phyloP scores from a whole-genome alignment of 805 yeast species.

The Kazachstania bromeliacearum region DNA sequence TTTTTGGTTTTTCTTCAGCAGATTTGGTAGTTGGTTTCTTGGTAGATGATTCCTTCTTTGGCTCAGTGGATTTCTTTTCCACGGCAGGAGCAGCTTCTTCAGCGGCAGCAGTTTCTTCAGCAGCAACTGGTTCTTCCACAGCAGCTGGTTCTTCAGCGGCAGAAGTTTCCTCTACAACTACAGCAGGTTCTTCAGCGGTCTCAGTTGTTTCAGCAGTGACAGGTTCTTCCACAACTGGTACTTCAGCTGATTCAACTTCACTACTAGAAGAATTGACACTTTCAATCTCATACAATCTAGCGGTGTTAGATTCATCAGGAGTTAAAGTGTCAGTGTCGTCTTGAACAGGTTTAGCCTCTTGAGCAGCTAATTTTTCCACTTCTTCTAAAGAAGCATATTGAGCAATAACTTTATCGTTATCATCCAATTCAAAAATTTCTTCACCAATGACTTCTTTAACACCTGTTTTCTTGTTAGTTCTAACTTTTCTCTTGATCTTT shows the following conservation, averaged over 20 bases:
- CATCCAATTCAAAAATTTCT: conserved; percentile 17
- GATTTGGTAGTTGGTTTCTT: neutral
- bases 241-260: neutral
- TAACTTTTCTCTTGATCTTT: conserved; percentile 32
- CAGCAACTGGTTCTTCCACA: neutral
- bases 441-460: conserved; percentile 31
- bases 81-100: too few species aligned
- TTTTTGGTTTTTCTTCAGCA: conserved; percentile 1
- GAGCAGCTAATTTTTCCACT: conserved; percentile 1
- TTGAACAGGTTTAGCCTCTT: neutral
- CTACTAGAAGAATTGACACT: conserved; percentile 1
- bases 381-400: conserved; percentile 4
- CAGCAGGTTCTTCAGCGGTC: neutral
- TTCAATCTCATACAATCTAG: conserved; percentile 1
- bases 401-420: conserved; percentile 6
- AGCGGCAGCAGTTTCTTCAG: neutral
- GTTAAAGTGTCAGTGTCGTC: too few species aligned
- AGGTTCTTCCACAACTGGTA: neutral
- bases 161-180: neutral
- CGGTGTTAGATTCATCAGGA: neutral
- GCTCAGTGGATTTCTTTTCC: neutral
- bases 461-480: conserved; percentile 34
- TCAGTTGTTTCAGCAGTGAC: neutral
- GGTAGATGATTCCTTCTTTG: neutral
- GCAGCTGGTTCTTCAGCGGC: neutral